phyloP scores from a whole-genome alignment of 2,329 filamentous ascomycete species.

The Paramyrothecium roridum region DNA sequence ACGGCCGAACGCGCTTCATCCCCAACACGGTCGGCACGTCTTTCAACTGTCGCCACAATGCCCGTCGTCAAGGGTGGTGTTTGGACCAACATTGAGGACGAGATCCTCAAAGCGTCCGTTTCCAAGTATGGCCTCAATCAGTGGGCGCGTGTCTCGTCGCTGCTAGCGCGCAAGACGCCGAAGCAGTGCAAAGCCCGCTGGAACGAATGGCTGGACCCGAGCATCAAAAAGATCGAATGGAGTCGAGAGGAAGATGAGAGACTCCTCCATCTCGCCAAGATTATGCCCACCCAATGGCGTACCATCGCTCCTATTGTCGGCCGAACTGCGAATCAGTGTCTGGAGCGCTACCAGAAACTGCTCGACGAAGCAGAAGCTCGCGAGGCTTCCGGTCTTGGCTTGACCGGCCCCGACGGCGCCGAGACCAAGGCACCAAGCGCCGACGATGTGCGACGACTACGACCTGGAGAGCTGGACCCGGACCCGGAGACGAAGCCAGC shows the following conservation, averaged over 20 bases:
- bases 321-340: slow-evolving; percentile 91
- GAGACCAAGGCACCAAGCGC: slow-evolving; percentile 86
- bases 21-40: not conserved
- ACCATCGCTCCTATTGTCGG: slow-evolving; percentile 97
- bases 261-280: slow-evolving; percentile 89
- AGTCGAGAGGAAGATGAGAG: slow-evolving; percentile 98
- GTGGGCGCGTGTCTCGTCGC: slow-evolving; percentile 96
- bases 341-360: slow-evolving; percentile 94
- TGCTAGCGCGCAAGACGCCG: slow-evolving; percentile 93
- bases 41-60: slow-evolving; percentile 41
- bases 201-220: slow-evolving; percentile 97
- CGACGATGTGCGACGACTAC: slow-evolving; percentile 84
- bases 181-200: slow-evolving; percentile 99
- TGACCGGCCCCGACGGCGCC: slow-evolving; percentile 81
- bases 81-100: slow-evolving; percentile 81
- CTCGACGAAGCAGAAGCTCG: slow-evolving; percentile 92
- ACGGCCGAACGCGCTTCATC: not conserved
- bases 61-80: slow-evolving; percentile 72
- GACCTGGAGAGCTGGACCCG: slow-evolving; percentile 93
- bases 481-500: slow-evolving; percentile 96
- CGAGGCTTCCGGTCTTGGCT: slow-evolving; percentile 77
- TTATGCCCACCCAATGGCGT: slow-evolving; percentile 99
- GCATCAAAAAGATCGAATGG: slow-evolving; percentile 99
- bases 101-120: slow-evolving; percentile 93
- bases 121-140: slow-evolving; percentile 96